Evolutionary conservation across 257 asterid genomes (phyloP).

Genomic region (Agastache rugosa): DNA sequence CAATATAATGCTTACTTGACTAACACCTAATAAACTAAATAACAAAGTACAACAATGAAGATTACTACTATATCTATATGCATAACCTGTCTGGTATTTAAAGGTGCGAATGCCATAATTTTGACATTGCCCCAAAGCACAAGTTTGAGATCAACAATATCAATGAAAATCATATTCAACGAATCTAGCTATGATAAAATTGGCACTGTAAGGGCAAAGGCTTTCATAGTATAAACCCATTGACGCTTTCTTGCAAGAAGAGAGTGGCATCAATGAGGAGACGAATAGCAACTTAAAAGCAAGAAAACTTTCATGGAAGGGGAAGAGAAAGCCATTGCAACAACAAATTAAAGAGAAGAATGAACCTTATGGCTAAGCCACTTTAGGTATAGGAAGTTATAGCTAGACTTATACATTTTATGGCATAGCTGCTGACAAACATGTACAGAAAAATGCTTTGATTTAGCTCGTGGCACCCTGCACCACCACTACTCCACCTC

Average conservation of each 20-base stretch:
- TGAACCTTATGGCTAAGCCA: slow-evolving; percentile 6
- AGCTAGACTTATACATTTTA: neutral
- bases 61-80: slow-evolving; percentile 8
- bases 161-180: slow-evolving; percentile 42
- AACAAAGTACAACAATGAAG: slow-evolving; percentile 17
- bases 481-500: slow-evolving; percentile 36
- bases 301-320: slow-evolving; percentile 31
- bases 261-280: slow-evolving; percentile 14
- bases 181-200: slow-evolving; percentile 45
- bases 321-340: slow-evolving; percentile 36
- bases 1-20: slow-evolving; percentile 25
- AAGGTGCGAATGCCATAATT: slow-evolving; percentile 34
- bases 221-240: slow-evolving; percentile 46
- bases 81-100: slow-evolving; percentile 49
- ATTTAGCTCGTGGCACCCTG: slow-evolving; percentile 42
- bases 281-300: slow-evolving; percentile 35
- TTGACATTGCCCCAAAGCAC: slow-evolving; percentile 62
- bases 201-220: slow-evolving; percentile 51
- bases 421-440: slow-evolving; percentile 3
- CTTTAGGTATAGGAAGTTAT: slow-evolving; percentile 11
- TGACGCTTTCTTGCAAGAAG: slow-evolving; percentile 42
- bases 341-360: neutral
- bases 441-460: slow-evolving; percentile 10
- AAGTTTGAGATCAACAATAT: slow-evolving; percentile 50
- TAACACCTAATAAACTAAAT: neutral